These are phyloP conservation scores for Collybia nuda DNA, from an alignment of 768 basidiomycete genomes.

Conservation along the genomic window DNA sequence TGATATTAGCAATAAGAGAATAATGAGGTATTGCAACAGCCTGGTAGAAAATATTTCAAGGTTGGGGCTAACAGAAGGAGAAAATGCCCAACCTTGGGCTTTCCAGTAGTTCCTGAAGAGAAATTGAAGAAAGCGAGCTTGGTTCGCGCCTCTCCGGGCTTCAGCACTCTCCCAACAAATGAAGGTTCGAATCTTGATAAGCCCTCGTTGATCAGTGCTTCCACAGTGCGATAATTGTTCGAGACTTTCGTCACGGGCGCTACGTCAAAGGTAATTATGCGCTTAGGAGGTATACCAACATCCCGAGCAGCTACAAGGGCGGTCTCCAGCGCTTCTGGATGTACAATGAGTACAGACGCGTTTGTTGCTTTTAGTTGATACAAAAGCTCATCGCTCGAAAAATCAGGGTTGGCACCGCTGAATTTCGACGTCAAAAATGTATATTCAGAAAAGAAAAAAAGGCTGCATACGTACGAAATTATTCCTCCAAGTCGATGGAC, in stretches of 20 bases:
- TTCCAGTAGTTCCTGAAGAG: constrained; percentile 74
- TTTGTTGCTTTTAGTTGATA: constrained; percentile 54
- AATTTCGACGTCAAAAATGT: not conserved
- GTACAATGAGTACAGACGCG: constrained; percentile 45
- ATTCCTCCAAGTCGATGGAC: constrained; percentile 55
- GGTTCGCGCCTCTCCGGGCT: constrained; percentile 60
- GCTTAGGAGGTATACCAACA: constrained; percentile 36
- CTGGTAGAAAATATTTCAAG: constrained; percentile 27
- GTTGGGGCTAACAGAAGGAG: not conserved
- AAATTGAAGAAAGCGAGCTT: constrained; percentile 73
- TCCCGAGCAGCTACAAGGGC: constrained; percentile 40
- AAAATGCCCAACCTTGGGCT: constrained; percentile 55
- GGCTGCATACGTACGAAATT: constrained; percentile 44
- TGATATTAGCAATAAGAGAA: constrained; percentile 56
- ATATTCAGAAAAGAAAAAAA: not conserved
- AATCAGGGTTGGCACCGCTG: constrained; percentile 65
- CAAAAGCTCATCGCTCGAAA: constrained; percentile 48
- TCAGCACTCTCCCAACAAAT: constrained; percentile 52
- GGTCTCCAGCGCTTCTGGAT: constrained; percentile 42
- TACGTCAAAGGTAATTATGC: constrained; percentile 42
- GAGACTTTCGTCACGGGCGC: too few relatives aligned
- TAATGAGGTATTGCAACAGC: constrained; percentile 64
- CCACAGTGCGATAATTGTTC: too few relatives aligned
- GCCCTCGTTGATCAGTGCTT: too few relatives aligned
- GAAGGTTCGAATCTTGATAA: too few relatives aligned